phyloP scores from a whole-genome alignment of 768 basidiomycete species.

The Boletus reticulatus region DNA sequence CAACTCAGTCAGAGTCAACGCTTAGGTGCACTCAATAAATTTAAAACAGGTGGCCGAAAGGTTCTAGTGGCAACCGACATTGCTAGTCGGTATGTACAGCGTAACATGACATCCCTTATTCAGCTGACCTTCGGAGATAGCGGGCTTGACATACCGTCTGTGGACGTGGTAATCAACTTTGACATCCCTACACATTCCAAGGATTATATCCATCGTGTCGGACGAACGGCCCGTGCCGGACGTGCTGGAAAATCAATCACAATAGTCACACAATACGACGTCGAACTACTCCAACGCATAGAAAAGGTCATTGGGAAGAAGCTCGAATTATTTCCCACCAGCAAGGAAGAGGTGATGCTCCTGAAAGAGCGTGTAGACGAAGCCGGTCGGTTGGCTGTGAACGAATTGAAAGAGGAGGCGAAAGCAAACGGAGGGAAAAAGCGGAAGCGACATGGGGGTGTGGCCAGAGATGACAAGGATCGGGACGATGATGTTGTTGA shows the following conservation, averaged over 20 bases:
- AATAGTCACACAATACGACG: conserved; percentile 98
- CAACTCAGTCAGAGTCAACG: conserved; percentile 93
- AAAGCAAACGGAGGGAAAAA: conserved; percentile 49
- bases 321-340: conserved; percentile 84
- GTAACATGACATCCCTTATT: background rate
- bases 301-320: conserved; percentile 91
- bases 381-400: conserved; percentile 73
- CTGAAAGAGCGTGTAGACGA: conserved; percentile 88
- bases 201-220: conserved; percentile 98
- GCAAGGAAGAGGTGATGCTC: conserved; percentile 85
- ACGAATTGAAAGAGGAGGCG: conserved; percentile 78
- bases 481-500: conserved; percentile 92
- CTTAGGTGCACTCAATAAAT: conserved; percentile 89
- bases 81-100: conserved; percentile 70
- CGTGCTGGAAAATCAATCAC: conserved; percentile 95
- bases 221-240: conserved; percentile 97
- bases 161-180: conserved; percentile 97
- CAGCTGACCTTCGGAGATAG: conserved; percentile 35
- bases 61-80: conserved; percentile 96
- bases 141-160: conserved; percentile 93
- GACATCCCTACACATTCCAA: conserved; percentile 98
- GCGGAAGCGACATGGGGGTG: conserved; percentile 45
- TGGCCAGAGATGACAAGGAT: conserved; percentile 73
- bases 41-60: conserved; percentile 90
- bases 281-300: conserved; percentile 93